Base-by-base conservation (phyloP, 129 eudicot genomes). In the Centrapalus pauciflorus region DNA sequence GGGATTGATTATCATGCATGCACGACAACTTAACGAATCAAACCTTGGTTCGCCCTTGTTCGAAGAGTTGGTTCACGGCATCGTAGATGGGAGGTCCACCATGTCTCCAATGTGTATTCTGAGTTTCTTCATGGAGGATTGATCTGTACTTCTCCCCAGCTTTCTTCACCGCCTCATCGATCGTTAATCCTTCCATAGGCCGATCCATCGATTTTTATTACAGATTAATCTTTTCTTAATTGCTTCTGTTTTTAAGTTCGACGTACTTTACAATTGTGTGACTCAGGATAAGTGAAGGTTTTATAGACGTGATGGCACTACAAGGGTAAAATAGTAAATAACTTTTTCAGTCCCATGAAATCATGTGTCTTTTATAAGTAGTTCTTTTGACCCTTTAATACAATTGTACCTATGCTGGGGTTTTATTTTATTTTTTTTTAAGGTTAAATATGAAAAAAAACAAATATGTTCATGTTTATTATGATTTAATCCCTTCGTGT, bases 21-120 rank as follows among this genome's bases (percentile, higher is more conserved):
- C n/a, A n/a, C n/a, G n/a, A n/a, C n/a, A n/a, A n/a, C n/a, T n/a
- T 0, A 21, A 49, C 23, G 17, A 20, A 54, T 52, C 50, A 6
- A 57, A 79, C 97, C 82, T 84, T 87, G 64, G 95, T 87, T 24
- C 89, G 81, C 71, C 89, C 92, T 82, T 87, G 54, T 76, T 90
- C 97, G 1, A 90, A 90, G 13, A 87, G 84, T 55, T 55, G 67
- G 73, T 90, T 90, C 7, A 87, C 97, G 9, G 40, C 30, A 38
- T 90, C 97, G 6, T 64, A 90, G 17, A 26, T 59, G 4, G 95
- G 97, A 38, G 89, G 95, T 33, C 76, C 97, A 5, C 95, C 97
- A 63, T 87, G 87, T 54, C 97, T 84, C 95, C 97, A 90, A 24
- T 75, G 77, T 3, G 80, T 86, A 66, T 75, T 73, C 20, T 72